Percentiles rank a stretch among this genome's conserved stretches.
phyloP scores from a whole-genome alignment of 441 rosid genomes.

The Mallotus japonicus region DNA sequence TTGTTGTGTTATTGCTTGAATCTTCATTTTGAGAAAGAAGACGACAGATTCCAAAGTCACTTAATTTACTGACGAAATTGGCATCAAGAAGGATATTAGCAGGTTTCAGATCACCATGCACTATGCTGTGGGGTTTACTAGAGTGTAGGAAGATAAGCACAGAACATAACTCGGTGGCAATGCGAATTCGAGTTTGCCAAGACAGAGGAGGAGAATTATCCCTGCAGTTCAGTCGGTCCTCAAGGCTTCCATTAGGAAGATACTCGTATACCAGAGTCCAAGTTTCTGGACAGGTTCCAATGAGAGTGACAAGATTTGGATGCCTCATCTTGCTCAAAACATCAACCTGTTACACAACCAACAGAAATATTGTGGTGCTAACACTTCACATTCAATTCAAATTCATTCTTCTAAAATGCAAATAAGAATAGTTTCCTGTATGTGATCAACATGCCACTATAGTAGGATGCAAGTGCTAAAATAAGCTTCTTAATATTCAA shows the following conservation, averaged over 20 bases:
- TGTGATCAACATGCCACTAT: background rate
- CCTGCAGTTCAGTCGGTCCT: conserved; percentile 79
- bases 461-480: background rate
- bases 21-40: conserved; percentile 34
- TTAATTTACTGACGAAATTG: conserved; percentile 71
- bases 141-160: conserved; percentile 91
- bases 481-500: background rate
- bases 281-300: conserved; percentile 92
- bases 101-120: conserved; percentile 93
- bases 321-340: conserved; percentile 87
- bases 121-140: conserved; percentile 62
- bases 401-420: background rate
- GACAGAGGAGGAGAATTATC: conserved; percentile 81
- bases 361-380: conserved; percentile 21
- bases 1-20: conserved; percentile 37
- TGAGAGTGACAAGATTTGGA: conserved; percentile 80
- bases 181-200: conserved; percentile 77
- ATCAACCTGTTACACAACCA: conserved; percentile 56
- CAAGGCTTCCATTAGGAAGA: conserved; percentile 88
- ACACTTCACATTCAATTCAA: conserved; percentile 12
- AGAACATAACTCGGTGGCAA: conserved; percentile 80
- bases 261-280: conserved; percentile 86
- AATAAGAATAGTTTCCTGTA: background rate
- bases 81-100: conserved; percentile 80
- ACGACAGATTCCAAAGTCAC: conserved; percentile 82